Base-by-base conservation (phyloP, 306 rosid genomes). In the Calophaca sinica region DNA sequence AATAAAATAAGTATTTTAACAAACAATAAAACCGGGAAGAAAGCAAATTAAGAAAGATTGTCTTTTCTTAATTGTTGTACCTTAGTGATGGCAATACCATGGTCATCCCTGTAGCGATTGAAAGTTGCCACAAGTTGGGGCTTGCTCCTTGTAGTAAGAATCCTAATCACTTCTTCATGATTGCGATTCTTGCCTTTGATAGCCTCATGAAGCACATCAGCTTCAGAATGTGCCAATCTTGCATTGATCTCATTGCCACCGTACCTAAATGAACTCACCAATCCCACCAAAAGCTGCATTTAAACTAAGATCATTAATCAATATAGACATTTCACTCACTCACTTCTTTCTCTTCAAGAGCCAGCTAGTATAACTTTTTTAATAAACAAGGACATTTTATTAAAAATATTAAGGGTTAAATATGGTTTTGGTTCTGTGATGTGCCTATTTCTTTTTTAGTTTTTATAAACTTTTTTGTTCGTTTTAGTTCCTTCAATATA, bases 131-230 rank as follows among this genome's bases (percentile, higher is more conserved):
- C 76, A 83, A 91, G 90, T 76, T 91, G 97, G 0, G 83, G 62
- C 76, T 83, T 91, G 85, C 94, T 88, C 66, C 97, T 88, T 33
- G 97, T 93, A 6, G 84, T 89, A 12, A 91, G 83, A 52, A 89
- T 89, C 82, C 97, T 88, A 26, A 88, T 89, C 4, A 88, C 79
- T 83, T 91, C 97, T 49, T 88, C 94, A 74, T 69, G 45, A 41
- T 76, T 72, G 10, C 62, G 75, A 10, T 67, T 76, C 59, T 82
- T 90, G 13, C 81, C 79, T 73, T 89, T 90, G 51, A 91, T 79
- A 42, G 93, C 88, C 36, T 82, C 83, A 45, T 87, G 90, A 82
- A 93, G 88, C 36, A 86, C 68, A 49, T 78, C 88, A 67, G 97
- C 90, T 74, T 93, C 98, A 2, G 70, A 57, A 76, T 89, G 76